Evolutionary conservation across 768 basidiomycete genomes (phyloP).

Genomic region (Russula lepida): DNA sequence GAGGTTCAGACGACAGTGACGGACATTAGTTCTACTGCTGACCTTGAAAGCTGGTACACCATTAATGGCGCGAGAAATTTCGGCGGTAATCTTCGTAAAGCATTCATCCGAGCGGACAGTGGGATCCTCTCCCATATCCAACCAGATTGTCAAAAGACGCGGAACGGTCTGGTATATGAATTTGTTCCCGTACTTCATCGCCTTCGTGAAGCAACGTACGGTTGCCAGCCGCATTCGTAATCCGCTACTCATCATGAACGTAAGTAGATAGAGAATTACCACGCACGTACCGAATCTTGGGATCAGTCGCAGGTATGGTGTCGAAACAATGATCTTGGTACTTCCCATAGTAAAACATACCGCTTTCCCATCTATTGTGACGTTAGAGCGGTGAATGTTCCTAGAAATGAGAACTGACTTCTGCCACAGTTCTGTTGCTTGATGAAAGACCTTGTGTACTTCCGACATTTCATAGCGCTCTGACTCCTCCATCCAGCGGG

Average conservation of each 20-base stretch:
- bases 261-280: not conserved
- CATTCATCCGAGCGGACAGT: conserved; percentile 26
- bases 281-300: conserved; percentile 35
- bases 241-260: conserved; percentile 35
- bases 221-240: conserved; percentile 58
- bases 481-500: conserved; percentile 89
- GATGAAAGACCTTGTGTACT: conserved; percentile 51
- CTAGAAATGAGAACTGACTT: conserved; percentile 33
- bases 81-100: conserved; percentile 49
- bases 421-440: conserved; percentile 41
- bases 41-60: conserved; percentile 77
- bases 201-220: conserved; percentile 56
- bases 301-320: conserved; percentile 38
- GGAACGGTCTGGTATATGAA: conserved; percentile 95
- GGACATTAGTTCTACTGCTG: conserved; percentile 13
- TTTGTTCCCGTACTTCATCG: conserved; percentile 80
- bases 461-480: conserved; percentile 64
- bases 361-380: conserved; percentile 65
- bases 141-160: conserved; percentile 87
- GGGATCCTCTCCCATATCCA: conserved; percentile 72
- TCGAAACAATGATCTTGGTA: conserved; percentile 80
- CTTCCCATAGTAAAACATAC: conserved; percentile 76
- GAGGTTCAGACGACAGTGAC: conserved; percentile 3
- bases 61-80: conserved; percentile 47
- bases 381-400: not conserved